Evolutionary conservation across 805 yeast genomes (phyloP).

Genomic region (Cyberlindnera japonica): DNA sequence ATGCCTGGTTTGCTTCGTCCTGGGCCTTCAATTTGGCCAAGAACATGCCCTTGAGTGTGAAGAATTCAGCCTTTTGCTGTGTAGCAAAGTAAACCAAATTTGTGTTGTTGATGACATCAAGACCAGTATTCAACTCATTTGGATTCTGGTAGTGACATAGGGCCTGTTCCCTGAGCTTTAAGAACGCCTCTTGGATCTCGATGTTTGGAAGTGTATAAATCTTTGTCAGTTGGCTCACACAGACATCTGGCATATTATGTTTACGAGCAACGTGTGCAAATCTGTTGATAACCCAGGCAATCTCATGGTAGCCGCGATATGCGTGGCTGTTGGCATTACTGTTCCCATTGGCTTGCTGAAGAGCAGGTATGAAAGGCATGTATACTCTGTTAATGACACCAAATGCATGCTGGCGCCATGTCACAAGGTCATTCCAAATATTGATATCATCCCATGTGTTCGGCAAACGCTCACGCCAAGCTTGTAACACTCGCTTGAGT

Average conservation of each 20-base stretch:
- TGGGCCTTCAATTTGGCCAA: conserved; percentile 83
- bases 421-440: conserved; percentile 94
- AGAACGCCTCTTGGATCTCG: conserved; percentile 96
- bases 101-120: conserved; percentile 95
- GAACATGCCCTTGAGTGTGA: conserved; percentile 97
- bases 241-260: conserved; percentile 95
- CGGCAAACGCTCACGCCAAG: conserved; percentile 97
- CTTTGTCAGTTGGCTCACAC: conserved; percentile 86
- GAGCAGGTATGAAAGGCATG: conserved; percentile 83
- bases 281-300: conserved; percentile 97
- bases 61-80: conserved; percentile 97
- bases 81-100: conserved; percentile 94
- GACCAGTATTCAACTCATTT: conserved; percentile 86
- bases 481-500: conserved; percentile 87
- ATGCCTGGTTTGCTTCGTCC: conserved; percentile 96
- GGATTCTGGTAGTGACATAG: conserved; percentile 94
- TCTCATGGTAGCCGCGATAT: conserved; percentile 96
- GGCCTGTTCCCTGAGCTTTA: conserved; percentile 94
- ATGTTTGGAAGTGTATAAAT: conserved; percentile 95
- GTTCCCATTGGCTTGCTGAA: conserved; percentile 66
- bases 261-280: conserved; percentile 98
- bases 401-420: conserved; percentile 99
- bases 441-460: conserved; percentile 97
- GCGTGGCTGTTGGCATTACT: conserved; percentile 87
- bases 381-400: conserved; percentile 92